Percentiles rank a stretch among this genome's conserved stretches.
These are phyloP conservation scores for Fusarium cyanostomum DNA, from an alignment of 2,329 filamentous ascomycete genomes.

Conservation along the genomic window DNA sequence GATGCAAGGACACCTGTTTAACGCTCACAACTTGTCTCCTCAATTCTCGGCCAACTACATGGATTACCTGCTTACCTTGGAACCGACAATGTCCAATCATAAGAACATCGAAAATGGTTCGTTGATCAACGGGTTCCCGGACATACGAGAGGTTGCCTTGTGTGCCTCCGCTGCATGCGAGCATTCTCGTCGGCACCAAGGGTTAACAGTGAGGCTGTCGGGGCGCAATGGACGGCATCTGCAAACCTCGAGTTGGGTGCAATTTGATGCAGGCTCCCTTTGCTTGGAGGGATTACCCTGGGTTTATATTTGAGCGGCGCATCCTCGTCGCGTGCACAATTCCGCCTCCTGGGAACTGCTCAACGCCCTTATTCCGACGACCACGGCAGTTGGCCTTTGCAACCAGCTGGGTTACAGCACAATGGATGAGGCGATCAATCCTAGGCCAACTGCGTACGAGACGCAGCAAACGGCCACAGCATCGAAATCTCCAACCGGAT, in stretches of 20 bases:
- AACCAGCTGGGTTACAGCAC: neutral
- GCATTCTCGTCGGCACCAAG: slow-evolving; percentile 18
- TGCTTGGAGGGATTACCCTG: slow-evolving; percentile 4
- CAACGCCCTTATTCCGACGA: no score
- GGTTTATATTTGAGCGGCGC: slow-evolving; percentile 24
- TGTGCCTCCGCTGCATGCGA: slow-evolving; percentile 24
- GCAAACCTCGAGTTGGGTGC: slow-evolving; percentile 15
- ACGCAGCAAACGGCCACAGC: slow-evolving; percentile 9
- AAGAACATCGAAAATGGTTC: neutral
- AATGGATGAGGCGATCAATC: slow-evolving; percentile 8
- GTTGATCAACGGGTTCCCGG: slow-evolving; percentile 16
- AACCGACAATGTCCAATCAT: slow-evolving; percentile 17
- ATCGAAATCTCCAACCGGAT: neutral
- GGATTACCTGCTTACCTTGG: neutral
- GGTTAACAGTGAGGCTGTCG: slow-evolving; percentile 38
- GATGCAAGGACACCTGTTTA: slow-evolving; percentile 35
- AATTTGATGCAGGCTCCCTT: neutral
- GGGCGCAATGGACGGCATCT: slow-evolving; percentile 4
- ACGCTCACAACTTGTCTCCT: slow-evolving; percentile 17
- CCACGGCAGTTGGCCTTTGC: neutral
- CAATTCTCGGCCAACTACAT: slow-evolving; percentile 26
- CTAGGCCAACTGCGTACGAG: slow-evolving; percentile 1
- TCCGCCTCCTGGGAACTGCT: neutral
- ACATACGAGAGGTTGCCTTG: slow-evolving; percentile 21
- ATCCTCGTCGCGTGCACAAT: slow-evolving; percentile 1